These are phyloP conservation scores for Metschnikowia lachancei DNA, from an alignment of 805 yeast species.

Conservation along the genomic window DNA sequence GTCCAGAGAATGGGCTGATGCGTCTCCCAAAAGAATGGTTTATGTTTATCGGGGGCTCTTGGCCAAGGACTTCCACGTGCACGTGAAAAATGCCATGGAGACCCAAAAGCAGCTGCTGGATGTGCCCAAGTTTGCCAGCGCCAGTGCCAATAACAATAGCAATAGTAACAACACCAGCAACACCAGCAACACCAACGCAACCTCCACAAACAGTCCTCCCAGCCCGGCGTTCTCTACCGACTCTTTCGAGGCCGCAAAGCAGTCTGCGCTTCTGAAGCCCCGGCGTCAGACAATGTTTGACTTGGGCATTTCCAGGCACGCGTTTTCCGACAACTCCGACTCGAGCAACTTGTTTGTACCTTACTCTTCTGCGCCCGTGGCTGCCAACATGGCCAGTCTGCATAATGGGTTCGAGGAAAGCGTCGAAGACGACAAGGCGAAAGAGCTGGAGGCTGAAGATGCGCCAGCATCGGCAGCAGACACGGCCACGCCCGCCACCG, in stretches of 20 bases:
- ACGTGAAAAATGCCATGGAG: slow-evolving; percentile 65
- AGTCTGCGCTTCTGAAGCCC: slow-evolving; percentile 35
- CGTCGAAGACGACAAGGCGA: neutral
- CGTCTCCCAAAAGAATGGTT: slow-evolving; percentile 85
- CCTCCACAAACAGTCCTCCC: neutral
- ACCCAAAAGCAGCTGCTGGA: slow-evolving; percentile 27
- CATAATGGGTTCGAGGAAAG: neutral
- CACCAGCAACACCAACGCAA: too few relatives aligned
- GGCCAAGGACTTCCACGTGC: slow-evolving; percentile 70
- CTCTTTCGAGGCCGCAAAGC: slow-evolving; percentile 37
- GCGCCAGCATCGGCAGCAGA: slow-evolving; percentile 3
- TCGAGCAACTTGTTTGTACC: slow-evolving; percentile 56
- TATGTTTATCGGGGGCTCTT: slow-evolving; percentile 79
- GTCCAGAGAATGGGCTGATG: slow-evolving; percentile 88
- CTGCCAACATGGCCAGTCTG: slow-evolving; percentile 47
- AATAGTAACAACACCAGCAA: too few relatives aligned
- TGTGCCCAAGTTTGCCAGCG: neutral
- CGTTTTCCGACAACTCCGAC: slow-evolving; percentile 44
- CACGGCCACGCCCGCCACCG: slow-evolving; percentile 5
- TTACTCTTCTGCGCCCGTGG: slow-evolving; percentile 73
- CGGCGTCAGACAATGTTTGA: slow-evolving; percentile 56
- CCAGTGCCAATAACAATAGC: too few relatives aligned
- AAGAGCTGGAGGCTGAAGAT: slow-evolving; percentile 3
- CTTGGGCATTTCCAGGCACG: slow-evolving; percentile 43
- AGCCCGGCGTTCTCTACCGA: slow-evolving; percentile 18